Evolutionary conservation across 768 basidiomycete genomes (phyloP), one percentile per base, ranked within the genome.

Genomic region (Mycena chlorophos): DNA sequence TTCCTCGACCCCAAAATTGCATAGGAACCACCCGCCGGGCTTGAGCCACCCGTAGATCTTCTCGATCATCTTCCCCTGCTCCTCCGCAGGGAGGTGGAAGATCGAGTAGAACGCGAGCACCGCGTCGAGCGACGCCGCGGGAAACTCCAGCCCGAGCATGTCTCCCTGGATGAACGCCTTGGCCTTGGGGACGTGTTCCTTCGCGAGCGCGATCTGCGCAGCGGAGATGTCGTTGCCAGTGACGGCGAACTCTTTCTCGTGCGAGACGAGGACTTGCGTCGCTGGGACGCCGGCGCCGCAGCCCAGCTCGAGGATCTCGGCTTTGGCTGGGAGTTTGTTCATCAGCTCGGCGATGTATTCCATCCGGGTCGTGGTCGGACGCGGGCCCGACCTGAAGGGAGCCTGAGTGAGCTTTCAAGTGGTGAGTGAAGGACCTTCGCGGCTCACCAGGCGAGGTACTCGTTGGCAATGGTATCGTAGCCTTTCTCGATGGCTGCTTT

Each of bases 191-290:
- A 69, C 53, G 47, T 63, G 65, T 27, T 62, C 40, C 23, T 58
- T 62, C 5, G 67, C 68, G 22, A 66, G 64, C 16, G 57, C 57
- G 19, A 71, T 58, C 54, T 71, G 69, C 2, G 63, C 60, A 13
- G 65, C 58, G 28, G 68, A 69, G 42, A 71, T 69, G 49, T 69
- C 68, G 22, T 69, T 67, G 2, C 68, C 68, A 3, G 64, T 66
- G 23, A 70, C 65, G 14, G 8, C 45, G 45, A 46, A 46, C 8
- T 13, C 23, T 27, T 57, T 53, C 40, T 66, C 68, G 16, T 63
- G 55, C 22, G 56, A 46, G 43, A 61, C 43, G 20, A 69, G 63
- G 1, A 54, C 26, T 42, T 66, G 67, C 2, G 69, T 67, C 29
- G 51, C 56, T 0, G 67, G 67, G 19, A 68, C 61, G 20, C 68